Percentiles rank a stretch among this genome's conserved stretches.
These are phyloP conservation scores for Mortierella sp. DNA, from an alignment of 371 early-diverging fungal genomes.

Conservation along the genomic window DNA sequence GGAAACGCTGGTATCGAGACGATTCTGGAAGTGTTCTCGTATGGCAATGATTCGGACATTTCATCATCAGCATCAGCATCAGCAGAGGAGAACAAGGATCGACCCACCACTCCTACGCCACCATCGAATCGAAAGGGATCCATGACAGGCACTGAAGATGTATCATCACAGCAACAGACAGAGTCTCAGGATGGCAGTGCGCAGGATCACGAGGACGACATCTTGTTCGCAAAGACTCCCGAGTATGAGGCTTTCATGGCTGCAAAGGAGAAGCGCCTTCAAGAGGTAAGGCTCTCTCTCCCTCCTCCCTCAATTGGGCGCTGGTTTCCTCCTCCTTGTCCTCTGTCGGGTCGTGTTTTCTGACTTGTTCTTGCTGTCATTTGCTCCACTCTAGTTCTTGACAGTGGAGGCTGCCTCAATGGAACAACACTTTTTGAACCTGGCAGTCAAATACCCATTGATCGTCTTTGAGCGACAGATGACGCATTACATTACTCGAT, in stretches of 20 bases:
- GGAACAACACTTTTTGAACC: conserved; percentile 58
- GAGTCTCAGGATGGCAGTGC: conserved; percentile 7
- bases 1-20: conserved; percentile 62
- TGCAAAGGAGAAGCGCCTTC: conserved; percentile 44
- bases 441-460: conserved; percentile 64
- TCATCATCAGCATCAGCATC: no score
- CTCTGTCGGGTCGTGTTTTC: no score
- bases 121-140: conserved; percentile 3
- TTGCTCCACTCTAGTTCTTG: conserved; percentile 54
- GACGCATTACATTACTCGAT: conserved; percentile 49
- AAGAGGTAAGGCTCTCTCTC: no score
- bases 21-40: conserved; percentile 68
- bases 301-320: no score
- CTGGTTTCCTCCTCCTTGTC: no score
- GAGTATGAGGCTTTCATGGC: conserved; percentile 44
- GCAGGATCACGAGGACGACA: conserved; percentile 35
- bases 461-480: conserved; percentile 51
- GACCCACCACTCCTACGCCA: neutral
- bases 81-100: conserved; percentile 48
- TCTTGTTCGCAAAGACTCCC: conserved; percentile 40
- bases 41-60: conserved; percentile 68
- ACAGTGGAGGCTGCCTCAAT: conserved; percentile 51
- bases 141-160: conserved; percentile 4
- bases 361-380: neutral
- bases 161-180: conserved; percentile 15